These are phyloP conservation scores for Betula pendula DNA, from an alignment of 306 rosid genomes.

Conservation along the genomic window DNA sequence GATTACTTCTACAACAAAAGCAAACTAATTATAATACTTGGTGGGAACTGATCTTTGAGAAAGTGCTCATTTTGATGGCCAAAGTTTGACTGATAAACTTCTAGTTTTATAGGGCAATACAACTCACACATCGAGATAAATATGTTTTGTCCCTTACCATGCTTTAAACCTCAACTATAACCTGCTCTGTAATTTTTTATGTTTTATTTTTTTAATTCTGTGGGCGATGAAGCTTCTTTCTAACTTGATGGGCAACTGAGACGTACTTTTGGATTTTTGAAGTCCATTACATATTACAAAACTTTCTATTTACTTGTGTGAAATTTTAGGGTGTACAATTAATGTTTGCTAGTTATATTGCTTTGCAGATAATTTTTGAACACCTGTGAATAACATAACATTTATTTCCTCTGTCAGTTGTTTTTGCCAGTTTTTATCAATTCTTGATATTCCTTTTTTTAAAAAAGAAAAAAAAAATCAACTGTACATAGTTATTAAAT, in stretches of 20 bases:
- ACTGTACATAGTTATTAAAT: neutral
- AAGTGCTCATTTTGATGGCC: neutral
- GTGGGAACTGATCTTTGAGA: conserved; percentile 5
- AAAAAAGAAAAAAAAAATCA: neutral
- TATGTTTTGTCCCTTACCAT: neutral
- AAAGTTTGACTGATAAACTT: neutral
- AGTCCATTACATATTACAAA: neutral
- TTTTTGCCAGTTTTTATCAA: neutral
- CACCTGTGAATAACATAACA: neutral
- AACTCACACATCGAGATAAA: neutral
- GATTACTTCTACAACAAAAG: neutral
- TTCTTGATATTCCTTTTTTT: neutral
- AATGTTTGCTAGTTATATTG: neutral
- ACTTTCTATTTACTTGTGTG: neutral
- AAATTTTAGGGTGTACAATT: neutral
- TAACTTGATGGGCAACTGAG: neutral
- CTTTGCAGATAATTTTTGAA: neutral
- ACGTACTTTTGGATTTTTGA: neutral
- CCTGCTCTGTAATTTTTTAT: neutral
- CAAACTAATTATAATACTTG: neutral
- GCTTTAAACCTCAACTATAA: neutral
- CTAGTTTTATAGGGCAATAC: neutral
- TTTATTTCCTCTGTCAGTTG: neutral
- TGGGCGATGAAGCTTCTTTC: neutral
- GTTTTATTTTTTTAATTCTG: too few relatives aligned